Conservation (phyloP, 2,329 filamentous ascomycete species). For the Passalora sequoiae region DNA sequence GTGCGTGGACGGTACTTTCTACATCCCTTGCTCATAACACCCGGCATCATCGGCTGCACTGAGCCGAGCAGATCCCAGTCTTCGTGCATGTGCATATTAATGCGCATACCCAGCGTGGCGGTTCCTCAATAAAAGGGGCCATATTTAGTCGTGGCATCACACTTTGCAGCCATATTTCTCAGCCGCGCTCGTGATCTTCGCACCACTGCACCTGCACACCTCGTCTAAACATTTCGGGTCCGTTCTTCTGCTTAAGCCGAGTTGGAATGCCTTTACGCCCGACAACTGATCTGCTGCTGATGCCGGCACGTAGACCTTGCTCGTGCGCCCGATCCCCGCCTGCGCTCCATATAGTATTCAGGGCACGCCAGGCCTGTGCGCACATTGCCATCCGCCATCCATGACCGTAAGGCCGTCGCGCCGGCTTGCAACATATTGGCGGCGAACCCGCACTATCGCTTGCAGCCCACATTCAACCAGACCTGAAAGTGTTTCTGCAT, state of each 20-base stretch:
- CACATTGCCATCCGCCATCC: too few relatives aligned
- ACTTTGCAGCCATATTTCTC: neutral
- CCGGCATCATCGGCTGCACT: constrained; percentile 7
- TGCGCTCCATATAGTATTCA: neutral
- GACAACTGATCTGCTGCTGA: neutral
- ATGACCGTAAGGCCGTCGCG: too few relatives aligned
- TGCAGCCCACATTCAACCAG: neutral
- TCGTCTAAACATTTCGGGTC: neutral
- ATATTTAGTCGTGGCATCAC: neutral
- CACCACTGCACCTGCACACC: neutral
- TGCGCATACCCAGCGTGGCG: constrained; percentile 2
- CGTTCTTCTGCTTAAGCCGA: constrained; percentile 1
- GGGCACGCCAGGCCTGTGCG: neutral
- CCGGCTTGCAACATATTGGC: too few relatives aligned
- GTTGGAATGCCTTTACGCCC: constrained; percentile 2
- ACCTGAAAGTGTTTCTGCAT: neutral
- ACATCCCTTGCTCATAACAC: constrained; percentile 5
- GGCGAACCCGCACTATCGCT: neutral
- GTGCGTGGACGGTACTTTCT: neutral
- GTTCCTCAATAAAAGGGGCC: neutral
- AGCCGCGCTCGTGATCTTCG: neutral
- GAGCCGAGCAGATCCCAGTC: constrained; percentile 1
- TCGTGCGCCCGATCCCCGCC: neutral
- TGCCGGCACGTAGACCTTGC: constrained; percentile 1
- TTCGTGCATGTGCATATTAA: neutral